Conservation (phyloP, 345 rosid genomes). For the Lumnitzera racemosa region DNA sequence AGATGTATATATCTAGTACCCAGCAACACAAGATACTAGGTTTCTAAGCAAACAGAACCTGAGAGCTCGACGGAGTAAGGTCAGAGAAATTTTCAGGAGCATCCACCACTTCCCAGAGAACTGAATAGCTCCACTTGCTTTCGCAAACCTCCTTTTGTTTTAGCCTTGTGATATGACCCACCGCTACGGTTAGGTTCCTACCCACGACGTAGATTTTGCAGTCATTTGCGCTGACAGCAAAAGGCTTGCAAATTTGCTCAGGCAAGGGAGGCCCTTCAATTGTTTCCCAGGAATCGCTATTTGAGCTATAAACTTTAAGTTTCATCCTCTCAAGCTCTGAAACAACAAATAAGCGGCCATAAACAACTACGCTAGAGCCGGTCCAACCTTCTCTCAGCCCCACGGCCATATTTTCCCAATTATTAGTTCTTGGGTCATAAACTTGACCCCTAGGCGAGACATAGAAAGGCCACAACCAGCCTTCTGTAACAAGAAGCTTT, state of each 20-base stretch:
- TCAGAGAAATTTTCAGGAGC: slow-evolving; percentile 53
- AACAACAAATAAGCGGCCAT: slow-evolving; percentile 66
- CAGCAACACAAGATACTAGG: too few relatives aligned
- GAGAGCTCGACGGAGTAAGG: slow-evolving; percentile 73
- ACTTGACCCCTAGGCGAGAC: slow-evolving; percentile 84
- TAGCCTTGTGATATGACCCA: slow-evolving; percentile 46
- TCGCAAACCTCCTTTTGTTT: slow-evolving; percentile 16
- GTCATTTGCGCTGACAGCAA: slow-evolving; percentile 53
- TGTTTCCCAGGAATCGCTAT: slow-evolving; percentile 65
- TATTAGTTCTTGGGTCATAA: slow-evolving; percentile 59
- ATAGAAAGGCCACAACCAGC: slow-evolving; percentile 91
- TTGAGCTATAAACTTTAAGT: slow-evolving; percentile 66
- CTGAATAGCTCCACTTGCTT: slow-evolving; percentile 40
- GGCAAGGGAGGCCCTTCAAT: slow-evolving; percentile 72
- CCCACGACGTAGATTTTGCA: slow-evolving; percentile 75
- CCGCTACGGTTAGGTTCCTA: slow-evolving; percentile 58
- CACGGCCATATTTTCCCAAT: slow-evolving; percentile 74
- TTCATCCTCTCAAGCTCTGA: slow-evolving; percentile 88
- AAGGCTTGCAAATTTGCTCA: slow-evolving; percentile 79
- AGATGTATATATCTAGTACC: too few relatives aligned
- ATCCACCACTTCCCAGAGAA: slow-evolving; percentile 60
- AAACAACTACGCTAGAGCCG: slow-evolving; percentile 73
- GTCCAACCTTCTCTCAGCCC: slow-evolving; percentile 94
- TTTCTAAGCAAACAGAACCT: slow-evolving; percentile 60
- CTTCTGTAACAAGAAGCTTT: slow-evolving; percentile 78